phyloP scores from a whole-genome alignment of 352 stramenopile genomes.

The Pythium scleroteichum region DNA sequence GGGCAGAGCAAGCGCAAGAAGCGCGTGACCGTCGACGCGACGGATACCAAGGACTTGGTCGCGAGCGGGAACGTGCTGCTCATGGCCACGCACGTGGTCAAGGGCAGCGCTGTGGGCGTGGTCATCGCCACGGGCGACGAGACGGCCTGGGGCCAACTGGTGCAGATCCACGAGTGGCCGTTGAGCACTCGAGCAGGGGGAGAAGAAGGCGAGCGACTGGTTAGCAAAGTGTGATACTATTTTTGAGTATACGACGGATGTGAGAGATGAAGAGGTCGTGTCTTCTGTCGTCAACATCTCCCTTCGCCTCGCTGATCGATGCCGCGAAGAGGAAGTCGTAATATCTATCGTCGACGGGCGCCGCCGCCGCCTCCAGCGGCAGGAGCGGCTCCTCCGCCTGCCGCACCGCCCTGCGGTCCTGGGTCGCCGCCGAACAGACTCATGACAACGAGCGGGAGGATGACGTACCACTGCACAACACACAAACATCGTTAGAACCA shows the following conservation, averaged over 20 bases:
- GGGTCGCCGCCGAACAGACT: conserved; percentile 62
- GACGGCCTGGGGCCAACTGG: conserved; percentile 68
- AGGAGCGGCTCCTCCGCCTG: conserved; percentile 36
- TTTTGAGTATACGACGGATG: too few relatives aligned
- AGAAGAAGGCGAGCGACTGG: conserved; percentile 12
- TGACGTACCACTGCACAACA: conserved; percentile 76
- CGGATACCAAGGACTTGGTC: conserved; percentile 32
- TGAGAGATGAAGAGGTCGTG: neutral
- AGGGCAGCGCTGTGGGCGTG: conserved; percentile 57
- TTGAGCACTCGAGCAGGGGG: conserved; percentile 6
- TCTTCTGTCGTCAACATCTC: too few relatives aligned
- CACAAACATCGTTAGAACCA: neutral
- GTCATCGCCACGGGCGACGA: conserved; percentile 74
- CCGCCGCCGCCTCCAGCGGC: conserved; percentile 35
- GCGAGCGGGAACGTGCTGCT: conserved; percentile 67
- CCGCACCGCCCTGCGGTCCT: conserved; percentile 5
- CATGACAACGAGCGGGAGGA: conserved; percentile 77
- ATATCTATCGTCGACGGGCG: conserved; percentile 39
- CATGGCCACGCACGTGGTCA: conserved; percentile 60
- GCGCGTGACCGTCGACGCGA: conserved; percentile 28
- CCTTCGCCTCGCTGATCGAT: too few relatives aligned
- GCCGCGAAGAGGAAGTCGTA: too few relatives aligned
- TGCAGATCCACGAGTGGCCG: conserved; percentile 66
- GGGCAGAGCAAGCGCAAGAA: conserved; percentile 35
- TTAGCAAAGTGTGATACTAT: conserved; percentile 16